phyloP scores from a whole-genome alignment of 306 rosid genomes.

The Vigna reflexopilosa region DNA sequence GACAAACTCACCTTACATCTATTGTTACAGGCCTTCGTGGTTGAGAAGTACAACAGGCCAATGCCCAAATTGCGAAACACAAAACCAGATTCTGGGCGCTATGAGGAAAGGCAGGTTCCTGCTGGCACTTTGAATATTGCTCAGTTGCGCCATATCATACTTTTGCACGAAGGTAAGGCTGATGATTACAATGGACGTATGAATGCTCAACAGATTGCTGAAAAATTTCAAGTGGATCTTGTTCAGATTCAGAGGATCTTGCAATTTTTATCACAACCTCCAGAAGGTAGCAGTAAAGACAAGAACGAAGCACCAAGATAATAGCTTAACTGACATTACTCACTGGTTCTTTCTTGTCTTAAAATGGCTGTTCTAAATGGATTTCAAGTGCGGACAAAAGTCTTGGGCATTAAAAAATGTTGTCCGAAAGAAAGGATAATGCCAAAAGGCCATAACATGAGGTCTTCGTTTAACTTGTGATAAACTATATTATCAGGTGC shows the following conservation, averaged over 20 bases:
- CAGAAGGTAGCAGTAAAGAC: conserved; percentile 58
- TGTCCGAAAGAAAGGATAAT: conserved; percentile 13
- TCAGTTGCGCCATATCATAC: conserved; percentile 78
- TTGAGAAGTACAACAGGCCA: conserved; percentile 72
- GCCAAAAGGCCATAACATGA: background rate
- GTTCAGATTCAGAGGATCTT: conserved; percentile 64
- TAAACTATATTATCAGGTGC: conserved; percentile 27
- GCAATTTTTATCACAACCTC: conserved; percentile 79
- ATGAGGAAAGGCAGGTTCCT: conserved; percentile 72
- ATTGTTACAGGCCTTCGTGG: conserved; percentile 70
- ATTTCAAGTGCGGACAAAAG: conserved; percentile 31
- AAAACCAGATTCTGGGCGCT: conserved; percentile 63
- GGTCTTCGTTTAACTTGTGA: conserved; percentile 11
- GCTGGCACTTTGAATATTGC: conserved; percentile 81
- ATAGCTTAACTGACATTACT: conserved; percentile 26
- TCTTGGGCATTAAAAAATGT: conserved; percentile 21
- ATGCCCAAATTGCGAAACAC: conserved; percentile 84
- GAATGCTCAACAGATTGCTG: conserved; percentile 72
- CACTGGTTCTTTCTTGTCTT: conserved; percentile 39
- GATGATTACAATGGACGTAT: conserved; percentile 79
- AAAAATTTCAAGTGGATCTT: conserved; percentile 59
- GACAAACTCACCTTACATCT: conserved; percentile 30
- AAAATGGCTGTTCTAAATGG: conserved; percentile 35
- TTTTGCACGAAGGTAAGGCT: conserved; percentile 81
- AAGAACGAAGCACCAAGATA: conserved; percentile 41